These are phyloP conservation scores for Cladochytrium replicatum DNA, from an alignment of 192 early-diverging fungal genomes.

Conservation along the genomic window DNA sequence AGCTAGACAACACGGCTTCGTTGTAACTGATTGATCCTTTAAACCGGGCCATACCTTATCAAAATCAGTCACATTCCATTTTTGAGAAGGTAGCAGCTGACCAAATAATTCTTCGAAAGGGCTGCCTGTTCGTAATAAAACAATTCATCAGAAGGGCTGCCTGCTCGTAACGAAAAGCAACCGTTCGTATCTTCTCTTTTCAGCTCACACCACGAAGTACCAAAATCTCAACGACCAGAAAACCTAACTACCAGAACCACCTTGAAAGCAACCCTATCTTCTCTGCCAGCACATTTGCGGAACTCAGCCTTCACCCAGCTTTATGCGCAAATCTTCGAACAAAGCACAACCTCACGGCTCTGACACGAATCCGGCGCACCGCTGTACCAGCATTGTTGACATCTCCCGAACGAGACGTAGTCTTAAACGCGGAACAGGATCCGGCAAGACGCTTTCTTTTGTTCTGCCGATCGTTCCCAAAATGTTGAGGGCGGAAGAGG, in stretches of 20 bases:
- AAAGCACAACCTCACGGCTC: conserved; percentile 66
- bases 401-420: conserved; percentile 56
- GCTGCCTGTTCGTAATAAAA: too few species aligned
- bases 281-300: conserved; percentile 44
- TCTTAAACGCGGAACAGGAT: conserved; percentile 96
- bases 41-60: too few species aligned
- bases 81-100: too few species aligned
- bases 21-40: too few species aligned
- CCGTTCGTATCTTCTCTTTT: conserved; percentile 78
- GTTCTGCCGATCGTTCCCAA: conserved; percentile 86
- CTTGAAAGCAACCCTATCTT: conserved; percentile 18
- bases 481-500: conserved; percentile 56
- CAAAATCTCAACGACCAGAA: conserved; percentile 10
- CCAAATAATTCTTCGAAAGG: too few species aligned
- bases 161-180: conserved; percentile 34
- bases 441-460: conserved; percentile 94
- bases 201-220: conserved; percentile 17
- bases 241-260: conserved; percentile 42
- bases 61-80: too few species aligned
- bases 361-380: conserved; percentile 82
- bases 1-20: too few species aligned
- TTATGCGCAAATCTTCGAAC: conserved; percentile 56
- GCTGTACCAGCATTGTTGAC: conserved; percentile 56
- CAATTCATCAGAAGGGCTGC: too few species aligned
- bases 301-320: conserved; percentile 66